Percentiles rank a stretch among this genome's conserved stretches.
Evolutionary conservation across 2,329 filamentous ascomycete genomes (phyloP).

Genomic region (Gliomastix tumulicola): DNA sequence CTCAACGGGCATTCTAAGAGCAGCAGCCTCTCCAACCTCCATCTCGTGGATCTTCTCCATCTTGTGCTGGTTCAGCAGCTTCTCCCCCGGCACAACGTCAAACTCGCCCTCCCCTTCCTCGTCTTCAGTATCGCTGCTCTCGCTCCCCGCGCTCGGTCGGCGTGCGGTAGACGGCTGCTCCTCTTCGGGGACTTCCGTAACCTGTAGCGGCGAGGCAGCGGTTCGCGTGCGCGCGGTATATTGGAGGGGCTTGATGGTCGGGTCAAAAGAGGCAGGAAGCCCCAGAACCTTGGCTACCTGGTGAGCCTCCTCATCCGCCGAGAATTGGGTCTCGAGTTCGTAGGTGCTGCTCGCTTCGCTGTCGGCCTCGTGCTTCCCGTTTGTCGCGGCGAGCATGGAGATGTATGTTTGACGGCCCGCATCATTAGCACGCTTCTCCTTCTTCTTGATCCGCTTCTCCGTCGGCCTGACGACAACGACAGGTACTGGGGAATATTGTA

Average conservation of each 20-base stretch:
- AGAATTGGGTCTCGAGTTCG: slow-evolving; percentile 46
- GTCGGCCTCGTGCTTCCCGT: slow-evolving; percentile 51
- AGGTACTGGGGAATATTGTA: slow-evolving; percentile 88
- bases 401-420: slow-evolving; percentile 69
- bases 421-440: slow-evolving; percentile 74
- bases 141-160: slow-evolving; percentile 13
- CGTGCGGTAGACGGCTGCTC: neutral
- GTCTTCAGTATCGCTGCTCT: slow-evolving; percentile 30
- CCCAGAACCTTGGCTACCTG: slow-evolving; percentile 57
- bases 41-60: slow-evolving; percentile 48
- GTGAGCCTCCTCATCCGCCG: slow-evolving; percentile 57
- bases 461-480: slow-evolving; percentile 88
- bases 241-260: slow-evolving; percentile 52
- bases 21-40: slow-evolving; percentile 52
- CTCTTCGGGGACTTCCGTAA: neutral
- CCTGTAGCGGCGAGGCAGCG: neutral
- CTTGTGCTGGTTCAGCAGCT: slow-evolving; percentile 39
- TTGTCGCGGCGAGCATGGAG: slow-evolving; percentile 62
- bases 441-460: slow-evolving; percentile 84
- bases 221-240: slow-evolving; percentile 9
- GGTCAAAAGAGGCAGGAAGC: slow-evolving; percentile 55
- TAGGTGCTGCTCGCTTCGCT: slow-evolving; percentile 45
- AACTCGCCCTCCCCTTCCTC: slow-evolving; percentile 33
- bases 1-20: slow-evolving; percentile 32
- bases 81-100: slow-evolving; percentile 34